Evolutionary conservation across 23 red algal species (phyloP).

Genomic region (Cyanidioschyzon merolae): DNA sequence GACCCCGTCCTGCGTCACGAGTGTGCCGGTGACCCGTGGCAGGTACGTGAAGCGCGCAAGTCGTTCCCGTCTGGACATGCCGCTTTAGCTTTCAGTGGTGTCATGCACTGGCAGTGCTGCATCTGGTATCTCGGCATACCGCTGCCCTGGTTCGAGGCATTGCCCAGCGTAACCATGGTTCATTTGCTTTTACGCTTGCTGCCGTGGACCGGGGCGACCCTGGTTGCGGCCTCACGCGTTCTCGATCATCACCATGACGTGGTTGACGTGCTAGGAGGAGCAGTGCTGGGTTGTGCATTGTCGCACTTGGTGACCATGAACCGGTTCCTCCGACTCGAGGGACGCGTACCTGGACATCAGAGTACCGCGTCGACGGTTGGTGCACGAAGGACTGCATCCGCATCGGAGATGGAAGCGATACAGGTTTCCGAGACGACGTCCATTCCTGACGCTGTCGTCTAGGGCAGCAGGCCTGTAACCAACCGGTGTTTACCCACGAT

Average conservation of each 20-base stretch:
- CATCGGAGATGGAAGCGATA: too few relatives aligned
- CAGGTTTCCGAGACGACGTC: too few relatives aligned
- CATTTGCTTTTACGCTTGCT: neutral
- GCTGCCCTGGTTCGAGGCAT: too few relatives aligned
- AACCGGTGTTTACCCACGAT: too few relatives aligned
- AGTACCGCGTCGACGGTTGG: too few relatives aligned
- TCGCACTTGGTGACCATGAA: neutral
- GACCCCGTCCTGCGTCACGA: neutral
- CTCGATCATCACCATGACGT: constrained; percentile 2
- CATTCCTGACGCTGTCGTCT: too few relatives aligned
- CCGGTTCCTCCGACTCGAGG: neutral
- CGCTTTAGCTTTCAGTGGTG: constrained; percentile 38
- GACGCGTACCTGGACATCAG: too few relatives aligned
- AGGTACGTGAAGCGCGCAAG: constrained; percentile 57
- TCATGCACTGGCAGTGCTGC: constrained; percentile 22
- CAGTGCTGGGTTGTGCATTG: neutral
- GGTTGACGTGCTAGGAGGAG: neutral
- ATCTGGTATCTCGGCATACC: neutral
- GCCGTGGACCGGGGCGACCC: neutral
- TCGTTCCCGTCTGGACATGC: constrained; percentile 80
- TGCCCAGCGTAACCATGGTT: too few relatives aligned
- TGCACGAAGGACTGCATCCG: too few relatives aligned
- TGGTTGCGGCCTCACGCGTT: neutral
- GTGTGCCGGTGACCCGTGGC: constrained; percentile 33
- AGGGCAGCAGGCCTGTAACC: too few relatives aligned